These are phyloP conservation scores for Rhinocladiella similis DNA, from an alignment of 2,329 filamentous ascomycete genomes.

Conservation along the genomic window DNA sequence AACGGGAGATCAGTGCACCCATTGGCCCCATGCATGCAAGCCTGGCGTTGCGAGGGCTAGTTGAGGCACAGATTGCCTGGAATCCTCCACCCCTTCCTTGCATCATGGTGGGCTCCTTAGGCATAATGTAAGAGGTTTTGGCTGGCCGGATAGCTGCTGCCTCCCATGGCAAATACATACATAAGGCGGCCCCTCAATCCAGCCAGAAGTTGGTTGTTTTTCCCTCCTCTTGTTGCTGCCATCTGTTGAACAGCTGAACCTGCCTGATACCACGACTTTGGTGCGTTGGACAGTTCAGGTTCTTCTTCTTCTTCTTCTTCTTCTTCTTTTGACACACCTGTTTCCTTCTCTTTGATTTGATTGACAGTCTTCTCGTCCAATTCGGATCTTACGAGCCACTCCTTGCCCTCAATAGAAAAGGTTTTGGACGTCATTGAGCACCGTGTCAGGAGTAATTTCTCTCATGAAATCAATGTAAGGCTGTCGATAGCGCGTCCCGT, in stretches of 20 bases:
- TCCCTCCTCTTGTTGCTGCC: not conserved
- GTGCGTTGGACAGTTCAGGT: not conserved
- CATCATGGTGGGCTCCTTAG: not conserved
- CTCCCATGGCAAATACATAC: not conserved
- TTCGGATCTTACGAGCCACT: not conserved
- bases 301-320: not conserved
- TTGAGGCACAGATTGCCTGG: too few species aligned
- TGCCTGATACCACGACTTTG: not conserved
- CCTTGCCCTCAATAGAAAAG: not conserved
- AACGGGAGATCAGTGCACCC: too few species aligned
- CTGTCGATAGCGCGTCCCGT: too few species aligned
- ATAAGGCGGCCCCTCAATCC: not conserved
- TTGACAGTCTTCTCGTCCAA: too few species aligned
- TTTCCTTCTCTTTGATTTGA: too few species aligned
- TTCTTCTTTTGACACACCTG: not conserved
- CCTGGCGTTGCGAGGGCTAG: too few species aligned
- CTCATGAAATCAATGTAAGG: not conserved
- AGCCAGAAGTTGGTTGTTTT: not conserved
- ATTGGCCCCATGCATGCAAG: too few species aligned
- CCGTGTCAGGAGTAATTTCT: too few species aligned
- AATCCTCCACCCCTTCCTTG: not conserved
- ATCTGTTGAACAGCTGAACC: not conserved
- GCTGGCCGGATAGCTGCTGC: not conserved
- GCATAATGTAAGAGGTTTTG: not conserved
- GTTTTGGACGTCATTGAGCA: not conserved